phyloP scores from a whole-genome alignment of 1,139 yeast genomes.

The Taphrina sp. region DNA sequence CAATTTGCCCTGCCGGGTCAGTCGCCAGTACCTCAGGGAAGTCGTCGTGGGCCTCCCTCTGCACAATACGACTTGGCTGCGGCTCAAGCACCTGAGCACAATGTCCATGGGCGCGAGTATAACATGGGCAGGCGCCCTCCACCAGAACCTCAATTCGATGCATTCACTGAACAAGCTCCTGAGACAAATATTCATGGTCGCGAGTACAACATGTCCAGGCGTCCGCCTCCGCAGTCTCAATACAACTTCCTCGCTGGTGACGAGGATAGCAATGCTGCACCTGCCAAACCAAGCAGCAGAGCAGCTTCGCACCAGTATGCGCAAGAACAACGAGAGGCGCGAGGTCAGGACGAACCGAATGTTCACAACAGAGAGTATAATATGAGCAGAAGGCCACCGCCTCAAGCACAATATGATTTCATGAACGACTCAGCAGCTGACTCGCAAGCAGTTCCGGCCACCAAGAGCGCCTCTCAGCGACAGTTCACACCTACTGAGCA shows the following conservation, averaged over 20 bases:
- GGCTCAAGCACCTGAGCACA: constrained; percentile 9
- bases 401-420: constrained; percentile 14
- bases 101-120: constrained; percentile 14
- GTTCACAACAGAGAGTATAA: not conserved
- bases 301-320: constrained; percentile 5
- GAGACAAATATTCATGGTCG: constrained; percentile 23
- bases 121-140: constrained; percentile 18
- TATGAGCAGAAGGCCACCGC: not conserved
- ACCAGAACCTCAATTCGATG: constrained; percentile 14
- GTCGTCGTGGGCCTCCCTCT: constrained; percentile 6
- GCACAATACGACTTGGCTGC: constrained; percentile 5
- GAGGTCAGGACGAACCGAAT: not conserved
- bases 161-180: constrained; percentile 5
- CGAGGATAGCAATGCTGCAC: not conserved
- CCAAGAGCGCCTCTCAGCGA: not conserved
- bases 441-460: not conserved
- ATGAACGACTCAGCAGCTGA: not conserved
- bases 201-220: constrained; percentile 21
- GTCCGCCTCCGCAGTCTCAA: constrained; percentile 27
- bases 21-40: not conserved
- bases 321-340: not conserved
- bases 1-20: not conserved
- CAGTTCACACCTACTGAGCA: not conserved
- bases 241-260: constrained; percentile 18
- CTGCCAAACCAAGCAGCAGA: constrained; percentile 3